phyloP scores from a whole-genome alignment of 1,139 yeast genomes.

The Candida sanyaensis region DNA sequence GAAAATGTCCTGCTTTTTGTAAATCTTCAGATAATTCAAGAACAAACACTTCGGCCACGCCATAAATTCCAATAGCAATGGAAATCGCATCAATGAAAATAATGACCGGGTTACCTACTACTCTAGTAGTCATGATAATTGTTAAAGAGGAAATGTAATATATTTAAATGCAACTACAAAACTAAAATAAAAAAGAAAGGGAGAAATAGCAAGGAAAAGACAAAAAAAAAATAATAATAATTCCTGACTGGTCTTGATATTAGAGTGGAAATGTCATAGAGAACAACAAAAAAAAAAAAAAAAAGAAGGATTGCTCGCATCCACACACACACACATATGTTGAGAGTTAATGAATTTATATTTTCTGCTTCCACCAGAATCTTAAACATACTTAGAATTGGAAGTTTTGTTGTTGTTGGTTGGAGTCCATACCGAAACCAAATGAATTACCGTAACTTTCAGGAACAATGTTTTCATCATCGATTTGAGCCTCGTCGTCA shows the following conservation, averaged over 20 bases:
- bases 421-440: conserved; percentile 72
- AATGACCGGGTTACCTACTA: conserved; percentile 33
- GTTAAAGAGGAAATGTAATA: conserved; percentile 3
- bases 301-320: too few species aligned
- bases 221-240: too few species aligned
- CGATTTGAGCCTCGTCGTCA: conserved; percentile 78
- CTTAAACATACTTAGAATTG: too few species aligned
- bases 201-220: too few species aligned
- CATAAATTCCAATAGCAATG: conserved; percentile 32
- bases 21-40: conserved; percentile 45
- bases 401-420: conserved; percentile 51
- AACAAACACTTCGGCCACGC: conserved; percentile 21
- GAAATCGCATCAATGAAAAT: conserved; percentile 28
- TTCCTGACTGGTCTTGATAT: too few species aligned
- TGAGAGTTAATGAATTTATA: too few species aligned
- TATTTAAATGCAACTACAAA: neutral
- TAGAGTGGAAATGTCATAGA: too few species aligned
- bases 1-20: conserved; percentile 61
- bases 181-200: neutral
- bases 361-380: too few species aligned
- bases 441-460: conserved; percentile 81
- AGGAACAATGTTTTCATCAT: conserved; percentile 81
- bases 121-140: conserved; percentile 22
- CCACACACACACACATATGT: too few species aligned
- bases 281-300: too few species aligned